phyloP scores from a whole-genome alignment of 2,329 filamentous ascomycete species.

The Exserohilum turcica region DNA sequence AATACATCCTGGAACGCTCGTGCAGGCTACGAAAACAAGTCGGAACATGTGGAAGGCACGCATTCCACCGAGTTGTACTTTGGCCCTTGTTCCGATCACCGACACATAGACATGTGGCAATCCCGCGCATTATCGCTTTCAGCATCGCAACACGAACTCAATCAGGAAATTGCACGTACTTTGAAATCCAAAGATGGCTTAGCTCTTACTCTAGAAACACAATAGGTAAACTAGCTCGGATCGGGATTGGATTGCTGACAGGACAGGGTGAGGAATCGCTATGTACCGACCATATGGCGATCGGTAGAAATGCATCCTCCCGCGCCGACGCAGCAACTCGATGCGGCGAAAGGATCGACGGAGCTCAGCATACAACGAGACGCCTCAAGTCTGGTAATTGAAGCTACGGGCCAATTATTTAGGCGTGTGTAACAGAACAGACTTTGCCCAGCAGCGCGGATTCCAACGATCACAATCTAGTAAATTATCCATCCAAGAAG shows the following conservation, averaged over 20 bases:
- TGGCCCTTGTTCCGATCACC: not conserved
- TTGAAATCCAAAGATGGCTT: not conserved
- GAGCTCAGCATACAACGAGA: not conserved
- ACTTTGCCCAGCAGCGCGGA: no score
- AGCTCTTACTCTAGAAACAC: no score
- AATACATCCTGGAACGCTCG: not conserved
- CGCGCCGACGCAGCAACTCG: not conserved
- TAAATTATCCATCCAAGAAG: no score
- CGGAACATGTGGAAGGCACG: not conserved
- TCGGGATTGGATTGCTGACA: no score
- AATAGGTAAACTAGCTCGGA: no score
- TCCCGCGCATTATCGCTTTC: not conserved
- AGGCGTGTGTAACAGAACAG: no score
- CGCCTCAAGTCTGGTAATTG: not conserved
- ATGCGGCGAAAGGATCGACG: not conserved
- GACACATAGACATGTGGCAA: not conserved
- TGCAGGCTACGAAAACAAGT: not conserved
- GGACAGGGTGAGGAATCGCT: not conserved
- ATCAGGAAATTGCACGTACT: not conserved
- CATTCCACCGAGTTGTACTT: not conserved
- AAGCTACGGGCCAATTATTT: not conserved
- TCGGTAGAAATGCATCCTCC: not conserved
- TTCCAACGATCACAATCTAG: no score
- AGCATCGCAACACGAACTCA: not conserved
- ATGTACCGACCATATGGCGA: not conserved